Evolutionary conservation across 441 rosid genomes (phyloP).

Genomic region (Syzygium syzygioides): DNA sequence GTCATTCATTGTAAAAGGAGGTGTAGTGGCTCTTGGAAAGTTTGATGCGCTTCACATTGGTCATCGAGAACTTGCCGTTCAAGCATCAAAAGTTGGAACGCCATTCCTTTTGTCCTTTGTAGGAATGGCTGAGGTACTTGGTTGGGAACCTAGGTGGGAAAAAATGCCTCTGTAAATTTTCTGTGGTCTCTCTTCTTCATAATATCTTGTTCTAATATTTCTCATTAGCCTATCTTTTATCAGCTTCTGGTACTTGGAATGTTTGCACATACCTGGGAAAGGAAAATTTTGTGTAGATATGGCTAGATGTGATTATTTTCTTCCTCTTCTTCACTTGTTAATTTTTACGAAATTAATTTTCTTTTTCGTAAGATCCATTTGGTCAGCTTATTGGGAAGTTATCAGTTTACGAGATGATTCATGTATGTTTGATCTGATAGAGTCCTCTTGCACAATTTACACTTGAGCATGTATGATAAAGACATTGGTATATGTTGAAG

Average conservation of each 20-base stretch:
- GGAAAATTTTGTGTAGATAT: neutral
- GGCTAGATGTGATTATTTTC: neutral
- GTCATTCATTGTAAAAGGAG: slow-evolving; percentile 38
- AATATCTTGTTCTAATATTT: neutral
- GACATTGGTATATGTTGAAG: neutral
- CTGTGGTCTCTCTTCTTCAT: neutral
- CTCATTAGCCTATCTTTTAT: neutral
- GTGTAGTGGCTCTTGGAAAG: slow-evolving; percentile 81
- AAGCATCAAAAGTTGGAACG: slow-evolving; percentile 75
- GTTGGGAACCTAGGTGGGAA: slow-evolving; percentile 79
- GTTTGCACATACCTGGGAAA: neutral
- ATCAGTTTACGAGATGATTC: neutral
- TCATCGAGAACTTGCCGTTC: slow-evolving; percentile 81
- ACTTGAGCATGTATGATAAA: neutral
- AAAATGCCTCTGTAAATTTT: neutral
- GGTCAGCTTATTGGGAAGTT: neutral
- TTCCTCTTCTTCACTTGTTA: neutral
- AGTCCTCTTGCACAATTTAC: neutral
- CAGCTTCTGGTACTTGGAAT: neutral
- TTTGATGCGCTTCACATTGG: slow-evolving; percentile 86
- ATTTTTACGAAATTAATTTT: neutral
- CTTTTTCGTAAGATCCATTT: neutral
- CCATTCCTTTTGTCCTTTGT: slow-evolving; percentile 77
- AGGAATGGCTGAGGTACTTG: slow-evolving; percentile 84
- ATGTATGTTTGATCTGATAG: neutral